Conservation (phyloP, 768 basidiomycete species). For the Tylopilus sp. region DNA sequence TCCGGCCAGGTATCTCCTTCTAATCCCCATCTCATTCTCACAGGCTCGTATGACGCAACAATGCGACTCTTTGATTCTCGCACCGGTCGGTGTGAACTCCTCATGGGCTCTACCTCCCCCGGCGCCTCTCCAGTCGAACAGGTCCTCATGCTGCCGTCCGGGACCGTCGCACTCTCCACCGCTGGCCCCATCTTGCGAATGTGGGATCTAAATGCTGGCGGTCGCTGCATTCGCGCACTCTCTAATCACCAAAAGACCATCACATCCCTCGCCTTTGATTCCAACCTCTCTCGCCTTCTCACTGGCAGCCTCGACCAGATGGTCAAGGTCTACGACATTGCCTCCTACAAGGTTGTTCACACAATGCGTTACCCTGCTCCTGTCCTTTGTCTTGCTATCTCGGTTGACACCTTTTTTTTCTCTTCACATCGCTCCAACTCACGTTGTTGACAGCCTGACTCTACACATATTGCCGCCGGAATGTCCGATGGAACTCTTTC, state of each 20-base stretch:
- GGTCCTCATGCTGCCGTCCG: constrained; percentile 89
- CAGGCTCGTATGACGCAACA: constrained; percentile 94
- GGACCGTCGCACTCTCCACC: constrained; percentile 77
- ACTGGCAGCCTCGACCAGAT: constrained; percentile 94
- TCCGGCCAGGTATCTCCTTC: constrained; percentile 83
- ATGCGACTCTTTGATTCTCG: constrained; percentile 85
- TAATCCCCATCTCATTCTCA: constrained; percentile 81
- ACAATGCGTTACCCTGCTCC: constrained; percentile 98
- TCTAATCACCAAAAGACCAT: constrained; percentile 99
- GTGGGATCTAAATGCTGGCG: constrained; percentile 94
- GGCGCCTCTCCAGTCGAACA: constrained; percentile 74
- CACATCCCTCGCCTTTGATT: constrained; percentile 81
- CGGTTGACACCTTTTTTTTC: constrained; percentile 48
- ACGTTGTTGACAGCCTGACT: constrained; percentile 67
- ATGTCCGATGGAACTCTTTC: constrained; percentile 98
- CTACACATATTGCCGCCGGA: constrained; percentile 95
- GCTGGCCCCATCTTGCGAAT: constrained; percentile 90
- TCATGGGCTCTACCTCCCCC: constrained; percentile 51
- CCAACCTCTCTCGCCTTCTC: constrained; percentile 71
- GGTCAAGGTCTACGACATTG: constrained; percentile 98
- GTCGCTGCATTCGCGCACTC: constrained; percentile 82
- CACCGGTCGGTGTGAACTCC: constrained; percentile 79
- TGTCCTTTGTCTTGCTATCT: constrained; percentile 84
- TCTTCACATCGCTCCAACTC: constrained; percentile 5
- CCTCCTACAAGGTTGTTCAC: constrained; percentile 91